Percentiles rank a stretch among this genome's conserved stretches.
Conservation (phyloP, 768 basidiomycete genomes). For the Leccinum subgranulosum region DNA sequence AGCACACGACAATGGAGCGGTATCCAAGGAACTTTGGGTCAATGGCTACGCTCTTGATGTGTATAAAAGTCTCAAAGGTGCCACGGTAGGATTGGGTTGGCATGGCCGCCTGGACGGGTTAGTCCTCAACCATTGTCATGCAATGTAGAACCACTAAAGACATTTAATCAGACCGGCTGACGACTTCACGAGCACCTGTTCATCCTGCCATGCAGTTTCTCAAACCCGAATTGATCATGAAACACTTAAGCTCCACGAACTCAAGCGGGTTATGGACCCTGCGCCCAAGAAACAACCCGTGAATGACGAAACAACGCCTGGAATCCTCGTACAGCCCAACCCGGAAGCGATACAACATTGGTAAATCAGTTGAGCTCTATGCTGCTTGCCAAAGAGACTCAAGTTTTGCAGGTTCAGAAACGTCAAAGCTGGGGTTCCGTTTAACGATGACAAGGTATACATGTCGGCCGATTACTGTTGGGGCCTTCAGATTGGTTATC, state of each 20-base stretch:
- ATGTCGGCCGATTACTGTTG: neutral
- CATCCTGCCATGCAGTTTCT: neutral
- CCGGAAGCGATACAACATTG: neutral
- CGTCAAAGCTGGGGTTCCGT: neutral
- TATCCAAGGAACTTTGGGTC: neutral
- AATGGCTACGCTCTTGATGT: neutral
- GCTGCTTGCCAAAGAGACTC: neutral
- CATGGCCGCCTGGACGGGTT: neutral
- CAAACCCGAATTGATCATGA: neutral
- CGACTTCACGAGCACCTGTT: neutral
- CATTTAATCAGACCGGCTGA: neutral
- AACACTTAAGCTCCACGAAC: neutral
- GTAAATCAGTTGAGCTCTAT: neutral
- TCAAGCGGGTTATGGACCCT: neutral
- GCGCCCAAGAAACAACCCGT: neutral
- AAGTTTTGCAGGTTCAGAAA: neutral
- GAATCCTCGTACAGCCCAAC: neutral
- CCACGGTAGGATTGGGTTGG: neutral
- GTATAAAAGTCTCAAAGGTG: neutral
- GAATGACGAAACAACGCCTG: neutral
- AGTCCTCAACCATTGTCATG: neutral
- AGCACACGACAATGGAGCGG: neutral
- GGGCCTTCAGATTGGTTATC: neutral
- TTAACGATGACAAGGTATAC: neutral
- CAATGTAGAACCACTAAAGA: neutral